Conservation (phyloP, 176 grass and related monocot species). For the Canna indica region DNA sequence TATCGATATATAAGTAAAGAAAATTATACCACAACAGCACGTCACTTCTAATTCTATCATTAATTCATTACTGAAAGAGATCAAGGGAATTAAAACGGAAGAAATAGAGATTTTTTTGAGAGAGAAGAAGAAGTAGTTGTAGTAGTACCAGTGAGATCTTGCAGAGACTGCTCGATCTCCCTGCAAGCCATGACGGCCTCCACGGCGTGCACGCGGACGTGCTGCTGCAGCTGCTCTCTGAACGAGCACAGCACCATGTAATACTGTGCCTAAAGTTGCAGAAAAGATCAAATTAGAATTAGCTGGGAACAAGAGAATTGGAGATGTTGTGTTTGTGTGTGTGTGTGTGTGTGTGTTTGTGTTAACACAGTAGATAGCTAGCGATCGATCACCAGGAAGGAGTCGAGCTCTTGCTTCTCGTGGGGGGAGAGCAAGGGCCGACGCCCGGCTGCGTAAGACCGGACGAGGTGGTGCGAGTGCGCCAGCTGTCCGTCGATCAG, state of each 20-base stretch:
- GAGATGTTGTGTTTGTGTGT: too few species aligned
- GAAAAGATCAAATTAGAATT: too few species aligned
- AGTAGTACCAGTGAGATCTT: constrained; percentile 80
- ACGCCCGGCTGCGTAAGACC: constrained; percentile 77
- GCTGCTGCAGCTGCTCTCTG: constrained; percentile 98
- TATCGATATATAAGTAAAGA: too few species aligned
- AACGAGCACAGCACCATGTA: constrained; percentile 94
- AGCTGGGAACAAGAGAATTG: too few species aligned
- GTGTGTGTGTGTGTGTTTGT: too few species aligned
- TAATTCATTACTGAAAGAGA: too few species aligned
- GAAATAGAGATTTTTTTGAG: too few species aligned
- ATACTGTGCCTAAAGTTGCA: constrained; percentile 69
- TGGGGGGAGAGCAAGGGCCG: constrained; percentile 73
- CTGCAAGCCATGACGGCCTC: constrained; percentile 99
- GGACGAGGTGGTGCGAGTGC: constrained; percentile 70
- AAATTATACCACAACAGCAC: too few species aligned
- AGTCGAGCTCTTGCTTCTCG: constrained; percentile 96
- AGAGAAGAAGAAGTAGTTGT: background rate
- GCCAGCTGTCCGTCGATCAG: constrained; percentile 87
- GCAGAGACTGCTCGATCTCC: constrained; percentile 95
- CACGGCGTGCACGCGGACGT: constrained; percentile 97
- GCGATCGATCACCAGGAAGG: constrained; percentile 71
- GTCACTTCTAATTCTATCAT: too few species aligned
- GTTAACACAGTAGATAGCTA: too few species aligned
- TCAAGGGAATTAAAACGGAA: too few species aligned